Evolutionary conservation across 179 eudicot species (phyloP), one percentile per base, ranked within the genome.

Genomic region (Drosera spatulata): DNA sequence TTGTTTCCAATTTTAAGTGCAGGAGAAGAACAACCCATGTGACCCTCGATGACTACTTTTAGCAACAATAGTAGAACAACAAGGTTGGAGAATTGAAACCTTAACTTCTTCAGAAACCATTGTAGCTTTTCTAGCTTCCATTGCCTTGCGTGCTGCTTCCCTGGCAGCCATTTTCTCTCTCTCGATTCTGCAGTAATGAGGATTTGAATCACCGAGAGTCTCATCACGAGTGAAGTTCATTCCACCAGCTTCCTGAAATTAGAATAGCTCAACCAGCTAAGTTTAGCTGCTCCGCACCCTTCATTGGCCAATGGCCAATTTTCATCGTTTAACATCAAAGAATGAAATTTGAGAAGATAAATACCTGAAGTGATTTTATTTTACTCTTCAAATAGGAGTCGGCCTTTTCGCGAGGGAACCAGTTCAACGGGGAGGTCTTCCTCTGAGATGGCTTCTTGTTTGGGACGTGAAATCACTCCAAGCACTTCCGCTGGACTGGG

Each of bases 111-210:
- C n/a, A n/a, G n/a, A n/a, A 61, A 86, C 91, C 98, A 91, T 80
- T 33, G 96, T 95, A 70, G 95, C 91, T 69, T 84, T 91, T 57
- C 88, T 82, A 66, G 96, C 87, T 69, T 88, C 85, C 79, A 86
- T 81, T 9, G 91, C 98, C 73, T 79, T 88, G 39, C 74, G 49
- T 5, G 95, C 96, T 38, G 98, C 98, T 67, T 84, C 86, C 70
- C 75, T 82, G 14, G 85, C 85, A 60, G 96, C 98, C 54, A 84
- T 88, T 70, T 88, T 91, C 77, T 91, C 98, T 69, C 82, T 78
- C 53, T 84, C 65, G 6, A 91, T 86, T 71, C 77, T 77, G 43
- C 87, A 91, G 73, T 88, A 88, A 66, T 91, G 96, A 62, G 91
- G 98, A 71, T 91, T 88, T 38, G 98, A 65, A 66, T 86, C 87